Evolutionary conservation across 208 protist genomes (phyloP), one percentile per base, ranked within the genome.

Genomic region (Leishmania guyanensis): DNA sequence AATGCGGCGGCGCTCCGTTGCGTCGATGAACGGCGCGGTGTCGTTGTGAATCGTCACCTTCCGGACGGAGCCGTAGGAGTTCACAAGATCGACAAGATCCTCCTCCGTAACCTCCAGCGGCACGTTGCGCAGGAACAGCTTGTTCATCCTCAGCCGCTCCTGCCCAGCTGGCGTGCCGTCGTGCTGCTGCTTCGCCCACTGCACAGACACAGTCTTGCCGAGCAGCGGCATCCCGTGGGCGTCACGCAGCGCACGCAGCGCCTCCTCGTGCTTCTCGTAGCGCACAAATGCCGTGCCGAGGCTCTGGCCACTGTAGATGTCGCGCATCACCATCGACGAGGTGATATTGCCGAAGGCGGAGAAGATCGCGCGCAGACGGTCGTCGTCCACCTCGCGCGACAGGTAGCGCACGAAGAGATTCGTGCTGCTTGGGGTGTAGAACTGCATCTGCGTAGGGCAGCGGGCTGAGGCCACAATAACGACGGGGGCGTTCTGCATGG

Each of bases 121-220:
- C 39, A 92, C 80, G 79, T 92, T 92, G 80, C 89, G 89, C 64
- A 90, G 50, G 58, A 92, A 92, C 16, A 90, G 87, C 72, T 92
- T 90, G 78, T 89, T 82, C 81, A 90, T 81, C 62, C 48, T 80
- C 33, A 74, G 26, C 10, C 82, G 86, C 29, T 82, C 86, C 20
- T 86, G 50, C 22, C 81, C 81, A 39, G 85, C 75, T 20, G 86
- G 84, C 14, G 70, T 85, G 76, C 36, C 71, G 81, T 90, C 86
- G 79, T 90, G 86, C 83, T 84, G 75, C 75, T 81, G 65, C 64
- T 81, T 79, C 54, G 89, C 89, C 83, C 82, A 88, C 71, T 82
- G 82, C n/a, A 90, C 68, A 29, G 60, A 75, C 62, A 92, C 33
- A 8, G 50, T 76, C 65, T 83, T 81, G 77, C 79, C 78, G 4